phyloP scores from a whole-genome alignment of 2,329 filamentous ascomycete genomes.

The Neospermospora avenae region DNA sequence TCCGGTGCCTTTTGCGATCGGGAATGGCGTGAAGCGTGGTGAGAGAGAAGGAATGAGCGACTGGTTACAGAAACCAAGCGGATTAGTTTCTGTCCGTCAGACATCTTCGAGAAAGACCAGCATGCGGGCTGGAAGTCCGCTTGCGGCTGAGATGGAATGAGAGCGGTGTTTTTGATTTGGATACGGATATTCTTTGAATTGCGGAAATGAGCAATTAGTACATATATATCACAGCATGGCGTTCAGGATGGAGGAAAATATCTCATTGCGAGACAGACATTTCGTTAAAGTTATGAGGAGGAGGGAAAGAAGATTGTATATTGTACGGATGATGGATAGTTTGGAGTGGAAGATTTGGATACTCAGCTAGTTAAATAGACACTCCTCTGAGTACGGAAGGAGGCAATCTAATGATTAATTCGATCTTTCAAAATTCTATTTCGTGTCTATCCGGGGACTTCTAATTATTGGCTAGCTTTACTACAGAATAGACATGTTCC shows the following conservation, averaged over 20 bases:
- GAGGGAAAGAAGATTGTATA: neutral
- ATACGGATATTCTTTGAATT: neutral
- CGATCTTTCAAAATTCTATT: too few relatives aligned
- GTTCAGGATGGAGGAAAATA: neutral
- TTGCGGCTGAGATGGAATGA: neutral
- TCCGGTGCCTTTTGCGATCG: neutral
- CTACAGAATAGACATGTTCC: too few relatives aligned
- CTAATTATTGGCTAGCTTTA: too few relatives aligned
- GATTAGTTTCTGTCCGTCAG: neutral
- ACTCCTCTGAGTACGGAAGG: too few relatives aligned
- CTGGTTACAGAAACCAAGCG: neutral
- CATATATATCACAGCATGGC: neutral
- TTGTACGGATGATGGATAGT: too few relatives aligned
- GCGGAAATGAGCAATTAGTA: neutral
- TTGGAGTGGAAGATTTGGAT: too few relatives aligned
- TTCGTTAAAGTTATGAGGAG: too few relatives aligned
- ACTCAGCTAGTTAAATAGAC: too few relatives aligned
- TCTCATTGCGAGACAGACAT: too few relatives aligned
- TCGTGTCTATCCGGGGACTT: too few relatives aligned
- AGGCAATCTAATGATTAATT: too few relatives aligned
- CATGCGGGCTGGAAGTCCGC: neutral
- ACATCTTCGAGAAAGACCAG: neutral
- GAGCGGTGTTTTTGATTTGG: neutral
- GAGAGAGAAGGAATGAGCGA: neutral
- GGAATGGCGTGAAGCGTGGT: neutral